Evolutionary conservation across 768 basidiomycete genomes (phyloP).

Genomic region (Termitomyces sp.): DNA sequence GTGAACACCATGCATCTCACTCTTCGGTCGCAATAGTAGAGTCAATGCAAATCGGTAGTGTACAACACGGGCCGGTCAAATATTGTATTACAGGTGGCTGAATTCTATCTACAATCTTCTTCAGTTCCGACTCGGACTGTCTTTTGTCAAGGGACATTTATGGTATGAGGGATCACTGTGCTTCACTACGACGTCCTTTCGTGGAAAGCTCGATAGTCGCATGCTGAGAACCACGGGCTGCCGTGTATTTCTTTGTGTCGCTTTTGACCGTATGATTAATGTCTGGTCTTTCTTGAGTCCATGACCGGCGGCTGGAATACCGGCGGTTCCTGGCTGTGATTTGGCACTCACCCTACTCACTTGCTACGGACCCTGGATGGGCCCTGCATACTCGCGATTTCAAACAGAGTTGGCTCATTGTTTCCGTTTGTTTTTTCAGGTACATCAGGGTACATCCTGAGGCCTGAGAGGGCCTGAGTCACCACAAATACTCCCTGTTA

Average conservation of each 20-base stretch:
- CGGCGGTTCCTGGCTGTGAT: slow-evolving; percentile 12
- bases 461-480: too few relatives aligned
- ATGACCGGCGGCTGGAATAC: slow-evolving; percentile 16
- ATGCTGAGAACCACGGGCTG: neutral
- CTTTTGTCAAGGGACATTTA: neutral
- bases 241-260: neutral
- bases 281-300: too few relatives aligned
- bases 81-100: neutral
- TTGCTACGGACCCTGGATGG: too few relatives aligned
- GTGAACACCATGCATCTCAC: neutral
- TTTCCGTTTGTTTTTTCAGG: neutral
- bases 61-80: neutral
- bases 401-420: neutral
- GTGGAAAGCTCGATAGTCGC: too few relatives aligned
- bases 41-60: neutral
- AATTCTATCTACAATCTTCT: neutral
- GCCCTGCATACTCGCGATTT: neutral
- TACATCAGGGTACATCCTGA: neutral
- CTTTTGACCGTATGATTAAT: neutral
- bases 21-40: neutral
- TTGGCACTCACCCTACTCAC: neutral
- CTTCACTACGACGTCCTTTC: too few relatives aligned
- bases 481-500: neutral
- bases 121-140: neutral
- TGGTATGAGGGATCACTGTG: neutral